Conservation (phyloP, 1,284 basidiomycete genomes). For the Tranzscheliella williamsii region DNA sequence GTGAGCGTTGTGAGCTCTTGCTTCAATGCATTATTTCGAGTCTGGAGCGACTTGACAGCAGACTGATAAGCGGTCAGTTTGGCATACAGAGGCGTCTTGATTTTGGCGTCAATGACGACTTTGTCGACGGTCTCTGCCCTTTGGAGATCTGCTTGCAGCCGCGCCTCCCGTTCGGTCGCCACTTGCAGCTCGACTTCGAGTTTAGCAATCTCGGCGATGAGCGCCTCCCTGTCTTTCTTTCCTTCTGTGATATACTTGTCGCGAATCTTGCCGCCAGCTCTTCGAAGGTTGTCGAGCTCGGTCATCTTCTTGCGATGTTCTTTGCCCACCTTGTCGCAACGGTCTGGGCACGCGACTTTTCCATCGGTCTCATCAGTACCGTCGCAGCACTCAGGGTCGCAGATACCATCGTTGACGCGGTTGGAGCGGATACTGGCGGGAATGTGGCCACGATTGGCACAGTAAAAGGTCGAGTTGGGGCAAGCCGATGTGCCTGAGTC, state of each 20-base stretch:
- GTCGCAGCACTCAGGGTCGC: slow-evolving; percentile 95
- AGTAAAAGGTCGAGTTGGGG: slow-evolving; percentile 76
- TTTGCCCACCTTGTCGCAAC: slow-evolving; percentile 76
- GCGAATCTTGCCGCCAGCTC: slow-evolving; percentile 84
- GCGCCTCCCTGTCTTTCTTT: slow-evolving; percentile 66
- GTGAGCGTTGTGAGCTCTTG: slow-evolving; percentile 76
- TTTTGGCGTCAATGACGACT: slow-evolving; percentile 66
- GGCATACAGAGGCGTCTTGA: slow-evolving; percentile 77
- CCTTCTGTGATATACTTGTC: slow-evolving; percentile 81
- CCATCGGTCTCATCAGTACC: slow-evolving; percentile 82
- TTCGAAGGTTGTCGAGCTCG: slow-evolving; percentile 75
- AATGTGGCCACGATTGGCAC: slow-evolving; percentile 84
- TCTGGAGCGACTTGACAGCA: slow-evolving; percentile 76
- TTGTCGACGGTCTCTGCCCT: slow-evolving; percentile 41
- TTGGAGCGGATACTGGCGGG: slow-evolving; percentile 77
- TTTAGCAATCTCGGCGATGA: slow-evolving; percentile 47
- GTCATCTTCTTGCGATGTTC: slow-evolving; percentile 71
- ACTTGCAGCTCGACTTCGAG: slow-evolving; percentile 71
- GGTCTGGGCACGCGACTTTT: slow-evolving; percentile 71
- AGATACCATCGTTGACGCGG: slow-evolving; percentile 91
- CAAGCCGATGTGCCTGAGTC: slow-evolving; percentile 89
- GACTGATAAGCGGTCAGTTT: slow-evolving; percentile 74
- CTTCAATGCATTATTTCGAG: slow-evolving; percentile 73
- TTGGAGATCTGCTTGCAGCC: slow-evolving; percentile 28
- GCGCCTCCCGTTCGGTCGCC: slow-evolving; percentile 58